Evolutionary conservation across 2,329 filamentous ascomycete genomes (phyloP), one percentile per base, ranked within the genome.

Genomic region (Metarhizium anisopliae): DNA sequence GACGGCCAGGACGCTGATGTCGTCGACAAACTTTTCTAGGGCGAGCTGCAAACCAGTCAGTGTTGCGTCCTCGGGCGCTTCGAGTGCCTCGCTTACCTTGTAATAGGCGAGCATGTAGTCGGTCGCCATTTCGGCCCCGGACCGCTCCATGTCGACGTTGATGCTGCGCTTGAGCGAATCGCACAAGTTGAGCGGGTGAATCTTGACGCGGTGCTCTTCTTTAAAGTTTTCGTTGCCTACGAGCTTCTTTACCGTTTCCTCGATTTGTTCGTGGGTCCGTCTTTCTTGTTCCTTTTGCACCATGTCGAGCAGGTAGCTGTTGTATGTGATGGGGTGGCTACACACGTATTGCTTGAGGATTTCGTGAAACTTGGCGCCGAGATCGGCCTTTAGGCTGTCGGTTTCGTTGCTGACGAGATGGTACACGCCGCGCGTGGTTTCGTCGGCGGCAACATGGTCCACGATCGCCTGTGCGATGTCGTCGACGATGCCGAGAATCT

Each of bases 321-420:
- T 80, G 59, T 83, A 83, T 0, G 79, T 84, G 40, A 81, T 78
- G 0, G 77, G 78, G 59, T 81, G 76, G 1, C 54, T 51, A 1
- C 54, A n/a, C 1, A 16, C 14, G 45, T 56, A 51, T 29, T 51
- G 56, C 20, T 13, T 18, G 1, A 58, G 54, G 35, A 58, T 11
- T 42, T 58, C 56, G 6, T 40, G 18, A 0, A 70, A 62, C 8
- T 66, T 58, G 14, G 30, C 47, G 14, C n/a, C 42, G 1, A 79
- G 67, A 4, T 59, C 60, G 4, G 59, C 43, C 10, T 59, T 58
- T 2, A 66, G 52, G 4, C 5, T 35, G 11, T 63, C 57, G 0
- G 67, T 55, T 6, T 58, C 62, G 0, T 58, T 52, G n/a, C 59
- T 52, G 8, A 67, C 32, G 2, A 66, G 40, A 0, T 29, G 47